Conservation (phyloP, 2,329 filamentous ascomycete species). For the Fusarium lyarnte region DNA sequence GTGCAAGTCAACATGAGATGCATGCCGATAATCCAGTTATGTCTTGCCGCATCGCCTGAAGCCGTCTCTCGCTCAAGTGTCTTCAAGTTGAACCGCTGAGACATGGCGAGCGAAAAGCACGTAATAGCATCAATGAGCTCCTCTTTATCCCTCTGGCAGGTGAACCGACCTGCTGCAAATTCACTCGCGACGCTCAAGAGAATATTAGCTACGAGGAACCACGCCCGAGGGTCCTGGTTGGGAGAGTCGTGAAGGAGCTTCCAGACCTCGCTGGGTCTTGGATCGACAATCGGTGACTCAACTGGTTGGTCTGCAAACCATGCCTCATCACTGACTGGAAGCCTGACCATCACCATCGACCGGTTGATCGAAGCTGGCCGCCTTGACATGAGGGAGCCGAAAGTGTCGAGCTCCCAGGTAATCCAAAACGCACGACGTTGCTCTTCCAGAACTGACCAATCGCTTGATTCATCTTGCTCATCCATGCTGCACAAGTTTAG, state of each 20-base stretch:
- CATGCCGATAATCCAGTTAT: no score
- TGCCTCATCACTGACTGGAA: not conserved
- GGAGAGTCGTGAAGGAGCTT: not conserved
- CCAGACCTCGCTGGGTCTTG: not conserved
- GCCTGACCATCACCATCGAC: not conserved
- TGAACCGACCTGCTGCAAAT: not conserved
- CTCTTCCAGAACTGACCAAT: not conserved
- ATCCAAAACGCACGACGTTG: not conserved
- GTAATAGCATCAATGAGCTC: not conserved
- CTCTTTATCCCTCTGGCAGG: not conserved
- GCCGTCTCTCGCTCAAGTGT: accelerated
- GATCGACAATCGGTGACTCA: not conserved
- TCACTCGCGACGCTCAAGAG: not conserved
- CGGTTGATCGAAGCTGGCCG: not conserved
- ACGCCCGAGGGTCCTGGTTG: not conserved
- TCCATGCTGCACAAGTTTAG: not conserved
- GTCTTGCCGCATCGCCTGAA: not conserved
- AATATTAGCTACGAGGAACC: not conserved
- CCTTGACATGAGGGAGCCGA: not conserved
- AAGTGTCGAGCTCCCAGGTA: not conserved
- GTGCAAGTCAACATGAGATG: no score
- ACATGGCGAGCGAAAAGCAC: not conserved
- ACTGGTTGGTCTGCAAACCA: not conserved
- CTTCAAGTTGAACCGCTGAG: not conserved
- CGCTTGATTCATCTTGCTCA: not conserved